Percentiles rank a stretch among this genome's conserved stretches.
phyloP scores from a whole-genome alignment of 768 basidiomycete genomes.

The Rhodotorula taiwanensis region DNA sequence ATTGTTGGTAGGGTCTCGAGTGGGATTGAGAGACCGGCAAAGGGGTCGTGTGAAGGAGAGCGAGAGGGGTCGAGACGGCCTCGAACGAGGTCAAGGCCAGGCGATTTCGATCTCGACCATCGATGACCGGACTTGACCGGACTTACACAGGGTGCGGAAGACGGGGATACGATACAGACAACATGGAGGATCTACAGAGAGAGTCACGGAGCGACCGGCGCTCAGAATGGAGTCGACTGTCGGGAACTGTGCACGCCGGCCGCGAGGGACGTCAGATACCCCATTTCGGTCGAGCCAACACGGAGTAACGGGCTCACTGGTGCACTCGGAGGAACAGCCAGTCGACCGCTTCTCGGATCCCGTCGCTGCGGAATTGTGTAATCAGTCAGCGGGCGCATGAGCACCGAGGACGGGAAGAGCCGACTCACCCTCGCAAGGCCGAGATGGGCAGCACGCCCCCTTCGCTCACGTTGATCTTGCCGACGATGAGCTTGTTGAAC shows the following conservation, averaged over 20 bases:
- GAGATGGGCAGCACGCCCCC: conserved; percentile 69
- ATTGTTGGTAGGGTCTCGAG: background rate
- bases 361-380: conserved; percentile 56
- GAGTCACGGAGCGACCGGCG: too few species aligned
- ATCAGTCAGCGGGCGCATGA: background rate
- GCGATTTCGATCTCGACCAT: too few species aligned
- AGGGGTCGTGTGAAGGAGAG: background rate
- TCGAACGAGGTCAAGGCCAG: too few species aligned
- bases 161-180: too few species aligned
- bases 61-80: background rate
- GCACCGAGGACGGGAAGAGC: background rate
- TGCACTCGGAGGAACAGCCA: conserved; percentile 65
- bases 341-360: conserved; percentile 80
- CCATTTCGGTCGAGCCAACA: too few species aligned
- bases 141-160: too few species aligned
- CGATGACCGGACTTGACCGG: background rate
- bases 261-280: background rate
- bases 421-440: conserved; percentile 74
- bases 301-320: conserved; percentile 15
- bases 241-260: conserved; percentile 3
- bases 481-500: conserved; percentile 45
- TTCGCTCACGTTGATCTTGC: conserved; percentile 40
- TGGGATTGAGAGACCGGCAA: too few species aligned
- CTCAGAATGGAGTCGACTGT: conserved; percentile 6
- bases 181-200: too few species aligned